These are phyloP conservation scores for Hordeum marinum DNA, from an alignment of 176 grass and related monocot genomes.

Conservation along the genomic window DNA sequence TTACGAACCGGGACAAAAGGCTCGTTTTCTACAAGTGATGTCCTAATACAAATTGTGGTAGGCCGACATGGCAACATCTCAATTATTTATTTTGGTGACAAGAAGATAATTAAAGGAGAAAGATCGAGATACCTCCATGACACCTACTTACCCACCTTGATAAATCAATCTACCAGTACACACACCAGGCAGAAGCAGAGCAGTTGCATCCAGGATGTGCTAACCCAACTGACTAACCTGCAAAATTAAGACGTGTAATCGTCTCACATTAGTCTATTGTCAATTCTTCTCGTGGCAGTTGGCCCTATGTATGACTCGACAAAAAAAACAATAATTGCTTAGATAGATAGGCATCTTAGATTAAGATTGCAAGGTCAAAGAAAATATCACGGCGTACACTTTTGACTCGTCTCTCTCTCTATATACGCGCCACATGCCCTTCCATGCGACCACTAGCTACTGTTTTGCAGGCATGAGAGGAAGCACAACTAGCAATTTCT, in stretches of 20 bases:
- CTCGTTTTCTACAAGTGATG: too few species aligned
- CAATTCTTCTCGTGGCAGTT: neutral
- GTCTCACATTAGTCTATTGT: neutral
- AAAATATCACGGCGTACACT: neutral
- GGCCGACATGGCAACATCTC: too few species aligned
- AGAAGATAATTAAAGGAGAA: too few species aligned
- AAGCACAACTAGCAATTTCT: neutral
- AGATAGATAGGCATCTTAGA: neutral
- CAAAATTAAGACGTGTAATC: neutral
- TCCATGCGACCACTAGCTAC: neutral
- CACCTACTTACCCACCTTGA: neutral
- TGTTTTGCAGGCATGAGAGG: neutral
- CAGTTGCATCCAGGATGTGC: neutral
- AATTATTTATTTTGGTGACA: neutral
- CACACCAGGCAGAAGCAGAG: constrained; percentile 20
- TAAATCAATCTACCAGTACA: neutral
- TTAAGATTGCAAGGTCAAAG: neutral
- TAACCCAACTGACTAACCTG: neutral
- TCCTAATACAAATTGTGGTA: too few species aligned
- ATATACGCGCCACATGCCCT: too few species aligned
- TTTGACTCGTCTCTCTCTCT: too few species aligned
- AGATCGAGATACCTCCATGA: too few species aligned
- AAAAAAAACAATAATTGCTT: too few species aligned
- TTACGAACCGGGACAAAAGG: too few species aligned
- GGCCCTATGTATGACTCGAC: neutral